Percentiles rank a stretch among this genome's conserved stretches.
phyloP scores from a whole-genome alignment of 2,329 filamentous ascomycete species.

The Lasiodiplodia gonubiensis region DNA sequence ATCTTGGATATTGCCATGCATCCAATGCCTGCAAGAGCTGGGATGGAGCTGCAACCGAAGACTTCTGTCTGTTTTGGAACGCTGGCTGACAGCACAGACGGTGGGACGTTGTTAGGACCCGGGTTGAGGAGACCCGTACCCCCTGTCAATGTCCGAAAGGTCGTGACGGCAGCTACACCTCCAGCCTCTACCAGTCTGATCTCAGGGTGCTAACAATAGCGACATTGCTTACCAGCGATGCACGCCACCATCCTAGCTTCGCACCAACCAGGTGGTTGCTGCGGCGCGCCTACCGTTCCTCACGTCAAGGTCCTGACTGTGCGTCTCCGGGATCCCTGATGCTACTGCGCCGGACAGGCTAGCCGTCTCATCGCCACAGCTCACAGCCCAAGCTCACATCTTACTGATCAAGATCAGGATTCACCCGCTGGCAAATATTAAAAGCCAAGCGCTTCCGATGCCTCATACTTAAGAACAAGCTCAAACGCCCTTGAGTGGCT shows the following conservation, averaged over 20 bases:
- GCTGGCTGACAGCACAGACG: slow-evolving; percentile 30
- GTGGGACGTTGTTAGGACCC: slow-evolving; percentile 28
- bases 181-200: slow-evolving; percentile 29
- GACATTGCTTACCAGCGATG: slow-evolving; percentile 29
- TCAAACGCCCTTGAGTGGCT: slow-evolving; percentile 26
- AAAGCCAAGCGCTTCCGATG: slow-evolving; percentile 37
- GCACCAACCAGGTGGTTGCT: slow-evolving; percentile 28
- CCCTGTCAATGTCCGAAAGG: slow-evolving; percentile 30
- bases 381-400: slow-evolving; percentile 22
- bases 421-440: slow-evolving; percentile 45
- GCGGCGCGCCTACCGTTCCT: slow-evolving; percentile 34
- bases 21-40: slow-evolving; percentile 27
- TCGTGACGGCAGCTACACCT: slow-evolving; percentile 29
- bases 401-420: slow-evolving; percentile 24
- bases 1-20: slow-evolving; percentile 20
- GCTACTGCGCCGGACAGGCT: slow-evolving; percentile 41
- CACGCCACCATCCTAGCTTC: slow-evolving; percentile 29
- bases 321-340: slow-evolving; percentile 43
- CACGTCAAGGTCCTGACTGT: slow-evolving; percentile 50
- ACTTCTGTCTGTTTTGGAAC: slow-evolving; percentile 27
- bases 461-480: slow-evolving; percentile 28
- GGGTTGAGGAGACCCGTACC: slow-evolving; percentile 29
- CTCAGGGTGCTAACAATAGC: slow-evolving; percentile 30
- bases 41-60: slow-evolving; percentile 28
- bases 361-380: slow-evolving; percentile 36